Conservation (phyloP, 805 yeast species). For the Candida takata region DNA sequence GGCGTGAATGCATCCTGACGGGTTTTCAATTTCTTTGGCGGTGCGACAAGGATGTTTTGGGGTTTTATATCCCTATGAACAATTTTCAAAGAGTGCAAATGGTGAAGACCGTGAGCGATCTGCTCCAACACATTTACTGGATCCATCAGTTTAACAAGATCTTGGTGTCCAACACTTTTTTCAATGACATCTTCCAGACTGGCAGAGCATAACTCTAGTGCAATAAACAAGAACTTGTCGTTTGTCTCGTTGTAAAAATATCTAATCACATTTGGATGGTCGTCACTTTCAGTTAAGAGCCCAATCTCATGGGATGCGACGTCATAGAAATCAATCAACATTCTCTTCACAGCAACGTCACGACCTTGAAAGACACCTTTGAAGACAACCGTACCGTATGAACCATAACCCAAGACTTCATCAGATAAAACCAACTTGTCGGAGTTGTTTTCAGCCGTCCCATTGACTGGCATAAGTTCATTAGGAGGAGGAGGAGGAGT, state of each 20-base stretch:
- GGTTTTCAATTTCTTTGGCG: slow-evolving; percentile 40
- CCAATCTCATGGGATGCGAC: slow-evolving; percentile 89
- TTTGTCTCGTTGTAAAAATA: slow-evolving; percentile 91
- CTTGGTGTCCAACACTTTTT: slow-evolving; percentile 31
- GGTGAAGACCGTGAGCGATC: slow-evolving; percentile 76
- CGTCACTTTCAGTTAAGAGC: slow-evolving; percentile 87
- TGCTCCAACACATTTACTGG: slow-evolving; percentile 58
- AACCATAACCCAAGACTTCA: slow-evolving; percentile 85
- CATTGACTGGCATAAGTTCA: no score
- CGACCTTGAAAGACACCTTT: slow-evolving; percentile 86
- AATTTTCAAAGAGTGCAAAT: slow-evolving; percentile 81
- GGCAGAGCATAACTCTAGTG: slow-evolving; percentile 84
- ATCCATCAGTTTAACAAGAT: slow-evolving; percentile 35
- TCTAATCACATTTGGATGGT: slow-evolving; percentile 90
- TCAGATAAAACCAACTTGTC: slow-evolving; percentile 52
- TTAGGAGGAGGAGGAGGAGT: no score
- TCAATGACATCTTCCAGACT: slow-evolving; percentile 83
- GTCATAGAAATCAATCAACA: slow-evolving; percentile 89
- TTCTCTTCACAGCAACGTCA: slow-evolving; percentile 93
- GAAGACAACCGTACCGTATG: slow-evolving; percentile 93
- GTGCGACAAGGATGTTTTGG: slow-evolving; percentile 82
- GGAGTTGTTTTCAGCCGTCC: not conserved
- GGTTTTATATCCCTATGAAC: slow-evolving; percentile 95
- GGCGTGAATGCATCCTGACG: slow-evolving; percentile 29
- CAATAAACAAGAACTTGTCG: slow-evolving; percentile 85